Evolutionary conservation across 768 basidiomycete genomes (phyloP), one percentile per base, ranked within the genome.

Genomic region (Punctularia strigosozonata): DNA sequence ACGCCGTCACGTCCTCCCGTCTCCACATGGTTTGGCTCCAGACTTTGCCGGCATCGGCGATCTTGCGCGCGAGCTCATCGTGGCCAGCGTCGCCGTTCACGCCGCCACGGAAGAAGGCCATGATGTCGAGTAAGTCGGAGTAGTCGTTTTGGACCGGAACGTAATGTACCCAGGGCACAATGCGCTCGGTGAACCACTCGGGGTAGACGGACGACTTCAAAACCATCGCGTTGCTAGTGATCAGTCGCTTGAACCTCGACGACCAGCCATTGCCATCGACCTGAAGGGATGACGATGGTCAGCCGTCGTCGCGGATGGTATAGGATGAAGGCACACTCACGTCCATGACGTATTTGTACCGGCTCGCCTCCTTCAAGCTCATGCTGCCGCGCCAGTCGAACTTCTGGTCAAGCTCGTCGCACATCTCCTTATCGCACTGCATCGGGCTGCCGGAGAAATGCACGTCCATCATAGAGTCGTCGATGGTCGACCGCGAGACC

Each of bases 191-290:
- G 10, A 50, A 76, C 82, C 82, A 84, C 57, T 83, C 82, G 0
- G 80, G 80, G 50, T 77, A 82, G 45, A 82, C 68, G 0, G 80
- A 81, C 25, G 75, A 63, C 50, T 84, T 82, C 59, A 84, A 73
- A 5, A 82, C 60, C 12, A 80, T 57, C 0, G 79, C 65, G 19
- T 79, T 78, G 19, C 71, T 65, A 2, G 73, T 73, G 4, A 82
- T 64, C 2, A 82, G 59, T 4, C 77, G 61, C 43, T 78, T 77
- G 53, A 82, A 84, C 4, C 78, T 66, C n/a, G 72, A 65, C 3
- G 76, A 78, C 77, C 79, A 80, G 1, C 76, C 80, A 41, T 77
- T 74, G 5, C 74, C 77, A 43, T 78, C 75, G 10, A 78, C 57
- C 73, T 75, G 43, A 22, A n/a, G 22, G 14, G 24, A 5, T 15